Conservation (phyloP, 139 green algal species). For the Chlamydomonas urium region DNA sequence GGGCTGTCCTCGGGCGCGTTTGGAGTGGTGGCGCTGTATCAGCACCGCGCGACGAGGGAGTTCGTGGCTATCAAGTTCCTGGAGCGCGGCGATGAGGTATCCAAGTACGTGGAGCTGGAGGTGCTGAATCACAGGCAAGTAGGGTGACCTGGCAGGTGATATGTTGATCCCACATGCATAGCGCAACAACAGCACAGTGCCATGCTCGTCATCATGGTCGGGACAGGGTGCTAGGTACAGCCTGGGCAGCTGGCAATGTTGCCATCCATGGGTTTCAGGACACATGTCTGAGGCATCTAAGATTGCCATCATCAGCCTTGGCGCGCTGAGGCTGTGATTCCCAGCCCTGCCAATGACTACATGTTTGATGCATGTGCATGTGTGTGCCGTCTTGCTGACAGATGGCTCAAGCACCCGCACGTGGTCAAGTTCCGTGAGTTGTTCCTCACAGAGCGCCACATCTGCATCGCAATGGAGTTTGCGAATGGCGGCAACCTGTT, state of each 20-base stretch:
- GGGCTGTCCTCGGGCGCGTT: slow-evolving; percentile 1
- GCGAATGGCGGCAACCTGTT: slow-evolving; percentile 88
- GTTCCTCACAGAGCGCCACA: slow-evolving; percentile 76
- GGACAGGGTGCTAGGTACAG: too few species aligned
- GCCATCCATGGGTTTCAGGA: too few species aligned
- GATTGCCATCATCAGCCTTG: too few species aligned
- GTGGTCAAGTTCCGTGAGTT: slow-evolving; percentile 56
- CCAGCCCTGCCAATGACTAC: too few species aligned
- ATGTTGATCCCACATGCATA: too few species aligned
- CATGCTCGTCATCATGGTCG: too few species aligned
- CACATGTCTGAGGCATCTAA: too few species aligned
- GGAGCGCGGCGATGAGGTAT: slow-evolving; percentile 45
- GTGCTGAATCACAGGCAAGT: slow-evolving; percentile 89
- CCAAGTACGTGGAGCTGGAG: slow-evolving; percentile 94
- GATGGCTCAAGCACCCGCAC: not conserved
- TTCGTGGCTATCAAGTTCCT: slow-evolving; percentile 70
- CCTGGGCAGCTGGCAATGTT: too few species aligned
- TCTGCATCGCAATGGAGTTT: slow-evolving; percentile 92
- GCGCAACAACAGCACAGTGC: too few species aligned
- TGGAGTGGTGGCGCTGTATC: slow-evolving; percentile 8
- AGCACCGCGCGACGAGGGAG: slow-evolving; percentile 47
- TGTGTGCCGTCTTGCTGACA: not conserved
- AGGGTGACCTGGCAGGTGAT: not conserved
- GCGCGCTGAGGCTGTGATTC: too few species aligned
- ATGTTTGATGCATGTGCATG: too few species aligned